Evolutionary conservation across 23 red algal species (phyloP).

Genomic region (Pyropia haitanensis): DNA sequence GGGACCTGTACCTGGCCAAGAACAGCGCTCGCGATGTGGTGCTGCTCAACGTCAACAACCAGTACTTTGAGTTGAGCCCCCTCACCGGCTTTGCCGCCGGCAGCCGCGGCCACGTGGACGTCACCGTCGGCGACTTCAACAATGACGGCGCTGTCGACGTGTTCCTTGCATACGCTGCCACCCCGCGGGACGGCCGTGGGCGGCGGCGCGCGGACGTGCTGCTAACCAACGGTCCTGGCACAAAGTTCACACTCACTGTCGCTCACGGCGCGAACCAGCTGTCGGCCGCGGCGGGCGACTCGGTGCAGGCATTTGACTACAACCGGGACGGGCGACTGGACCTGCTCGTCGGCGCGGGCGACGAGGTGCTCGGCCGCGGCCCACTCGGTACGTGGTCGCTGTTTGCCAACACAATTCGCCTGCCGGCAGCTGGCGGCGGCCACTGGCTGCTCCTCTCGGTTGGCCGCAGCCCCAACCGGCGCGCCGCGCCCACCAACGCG

Average conservation of each 20-base stretch:
- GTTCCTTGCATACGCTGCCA: slow-evolving; percentile 2
- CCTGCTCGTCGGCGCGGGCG: slow-evolving; percentile 23
- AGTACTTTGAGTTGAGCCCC: slow-evolving; percentile 7
- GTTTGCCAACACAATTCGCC: no score
- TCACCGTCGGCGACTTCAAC: slow-evolving; percentile 57
- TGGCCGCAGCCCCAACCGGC: no score
- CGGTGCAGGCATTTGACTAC: slow-evolving; percentile 32
- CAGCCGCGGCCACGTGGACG: slow-evolving; percentile 7
- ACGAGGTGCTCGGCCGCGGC: background rate
- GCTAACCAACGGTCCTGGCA: background rate
- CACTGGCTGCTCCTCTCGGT: no score
- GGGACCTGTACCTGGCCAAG: slow-evolving; percentile 49
- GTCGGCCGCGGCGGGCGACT: no score
- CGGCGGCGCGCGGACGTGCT: background rate
- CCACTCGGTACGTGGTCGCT: no score
- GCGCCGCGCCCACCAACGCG: no score
- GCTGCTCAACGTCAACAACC: slow-evolving; percentile 9
- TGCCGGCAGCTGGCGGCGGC: no score
- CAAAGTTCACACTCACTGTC: background rate
- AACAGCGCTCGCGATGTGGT: slow-evolving; percentile 1
- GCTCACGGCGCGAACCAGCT: background rate
- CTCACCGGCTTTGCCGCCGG: slow-evolving; percentile 10
- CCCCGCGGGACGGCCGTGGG: background rate
- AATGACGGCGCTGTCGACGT: slow-evolving; percentile 53
- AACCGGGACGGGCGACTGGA: slow-evolving; percentile 41